Base-by-base conservation (phyloP, 2,329 filamentous ascomycete species). In the Xylaria sp. region DNA sequence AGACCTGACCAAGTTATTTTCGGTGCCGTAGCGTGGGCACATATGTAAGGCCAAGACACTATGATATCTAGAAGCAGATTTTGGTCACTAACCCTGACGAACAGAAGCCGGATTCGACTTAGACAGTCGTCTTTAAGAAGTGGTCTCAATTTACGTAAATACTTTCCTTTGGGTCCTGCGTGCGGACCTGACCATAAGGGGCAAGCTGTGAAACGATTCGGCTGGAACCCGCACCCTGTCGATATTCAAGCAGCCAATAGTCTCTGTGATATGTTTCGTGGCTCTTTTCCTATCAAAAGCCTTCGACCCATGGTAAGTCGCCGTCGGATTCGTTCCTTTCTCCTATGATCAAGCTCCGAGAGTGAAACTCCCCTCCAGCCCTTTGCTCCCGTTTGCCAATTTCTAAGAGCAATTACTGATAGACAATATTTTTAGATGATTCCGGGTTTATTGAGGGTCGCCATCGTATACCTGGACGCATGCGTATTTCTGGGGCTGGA, bases 1-100 rank as follows among this genome's bases (percentile, higher is more conserved):
- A 73, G 76, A 21, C 74, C 79, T 0, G 81, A 82, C 53, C 77
- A 82, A 68, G 72, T 82, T 21, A 74, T 82, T 36, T 80, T 81
- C 47, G 76, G 77, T 32, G 78, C 79, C 4, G 74, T 81, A 19
- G 76, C 73, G 11, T 74, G 79, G 42, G 76, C 79, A 30, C 76
- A 82, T 64, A 73, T 74, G 81, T 82, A 73, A 73, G 80, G 74
- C 54, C 42, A 3, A 19, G 30, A 19, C 56, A 63, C 42, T 34
- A 42, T 42, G 36, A 24, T 24, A 17, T 17, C 30, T 19, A 50
- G 21, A 12, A 19, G 14, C 17, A 6, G 12, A 12, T 42, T 8
- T 17, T n/a, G 54, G 36, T 34, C 17, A 34, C 61, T 68, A 9
- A 68, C 47, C 32, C 32, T 45, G 32, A 34, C 27, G 4, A 45